phyloP scores from a whole-genome alignment of 2,329 filamentous ascomycete species.

The Penicillium hordei region DNA sequence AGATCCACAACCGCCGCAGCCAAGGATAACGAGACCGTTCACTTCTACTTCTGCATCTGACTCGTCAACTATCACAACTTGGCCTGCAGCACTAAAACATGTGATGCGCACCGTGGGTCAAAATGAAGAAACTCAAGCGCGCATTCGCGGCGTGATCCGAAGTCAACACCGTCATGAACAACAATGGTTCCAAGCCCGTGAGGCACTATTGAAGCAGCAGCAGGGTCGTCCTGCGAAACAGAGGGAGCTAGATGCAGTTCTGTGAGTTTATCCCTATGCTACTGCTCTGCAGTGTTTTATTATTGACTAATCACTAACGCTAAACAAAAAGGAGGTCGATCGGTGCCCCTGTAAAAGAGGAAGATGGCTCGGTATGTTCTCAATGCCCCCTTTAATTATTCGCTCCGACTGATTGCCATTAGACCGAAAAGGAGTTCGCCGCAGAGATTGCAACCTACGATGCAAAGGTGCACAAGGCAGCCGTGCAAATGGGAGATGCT shows the following conservation, averaged over 20 bases:
- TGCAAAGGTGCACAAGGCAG: slow-evolving; percentile 61
- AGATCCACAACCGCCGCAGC: slow-evolving; percentile 1
- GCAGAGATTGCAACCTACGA: slow-evolving; percentile 61
- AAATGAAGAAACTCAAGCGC: slow-evolving; percentile 46
- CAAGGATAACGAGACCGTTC: slow-evolving; percentile 10
- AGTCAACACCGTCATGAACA: slow-evolving; percentile 63
- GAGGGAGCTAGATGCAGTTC: slow-evolving; percentile 54
- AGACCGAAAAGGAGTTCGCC: slow-evolving; percentile 51
- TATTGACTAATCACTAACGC: not conserved
- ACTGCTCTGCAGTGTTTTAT: not conserved
- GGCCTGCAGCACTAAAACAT: slow-evolving; percentile 52
- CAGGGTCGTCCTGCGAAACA: slow-evolving; percentile 53
- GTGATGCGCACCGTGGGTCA: slow-evolving; percentile 51
- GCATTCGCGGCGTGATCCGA: slow-evolving; percentile 59
- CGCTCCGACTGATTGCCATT: not conserved
- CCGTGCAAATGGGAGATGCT: slow-evolving; percentile 58
- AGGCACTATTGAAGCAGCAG: slow-evolving; percentile 54
- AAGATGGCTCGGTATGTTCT: slow-evolving; percentile 31
- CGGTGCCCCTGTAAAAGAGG: slow-evolving; percentile 41
- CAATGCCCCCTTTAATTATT: not conserved
- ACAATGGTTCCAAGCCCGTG: slow-evolving; percentile 58
- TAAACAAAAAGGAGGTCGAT: slow-evolving; percentile 43
- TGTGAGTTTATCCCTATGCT: slow-evolving; percentile 44
- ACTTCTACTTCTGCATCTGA: slow-evolving; percentile 28
- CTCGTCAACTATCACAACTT: slow-evolving; percentile 52